These are phyloP conservation scores for Hypholoma sublateritium DNA, from an alignment of 768 basidiomycete species.

Conservation along the genomic window DNA sequence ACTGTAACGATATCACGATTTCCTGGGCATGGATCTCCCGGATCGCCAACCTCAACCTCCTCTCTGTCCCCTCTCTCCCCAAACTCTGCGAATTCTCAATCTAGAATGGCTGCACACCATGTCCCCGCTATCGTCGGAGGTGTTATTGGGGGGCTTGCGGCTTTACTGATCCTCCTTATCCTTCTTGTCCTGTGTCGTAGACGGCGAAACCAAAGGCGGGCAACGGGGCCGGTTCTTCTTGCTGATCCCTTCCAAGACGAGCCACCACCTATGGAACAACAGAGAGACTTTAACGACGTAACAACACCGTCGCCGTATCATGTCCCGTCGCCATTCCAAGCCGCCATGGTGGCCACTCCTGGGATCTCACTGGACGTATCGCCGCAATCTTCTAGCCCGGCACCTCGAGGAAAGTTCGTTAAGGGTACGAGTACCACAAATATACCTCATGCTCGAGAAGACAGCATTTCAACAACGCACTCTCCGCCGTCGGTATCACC, in stretches of 20 bases:
- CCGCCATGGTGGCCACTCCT: neutral
- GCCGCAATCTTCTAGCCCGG: neutral
- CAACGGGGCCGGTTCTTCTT: neutral
- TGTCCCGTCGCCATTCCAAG: neutral
- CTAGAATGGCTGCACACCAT: neutral
- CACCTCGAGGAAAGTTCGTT: neutral
- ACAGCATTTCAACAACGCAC: conserved; percentile 1
- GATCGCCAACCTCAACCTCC: neutral
- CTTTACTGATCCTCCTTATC: neutral
- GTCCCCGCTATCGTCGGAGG: neutral
- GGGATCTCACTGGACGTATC: neutral
- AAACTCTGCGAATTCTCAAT: neutral
- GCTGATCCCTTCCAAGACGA: conserved; percentile 2
- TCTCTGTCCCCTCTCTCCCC: neutral
- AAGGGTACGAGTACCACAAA: neutral
- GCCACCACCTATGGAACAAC: neutral
- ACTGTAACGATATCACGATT: neutral
- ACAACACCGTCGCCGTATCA: neutral
- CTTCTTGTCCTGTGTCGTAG: neutral
- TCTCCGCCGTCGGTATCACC: neutral
- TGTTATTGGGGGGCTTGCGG: neutral
- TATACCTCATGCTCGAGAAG: neutral
- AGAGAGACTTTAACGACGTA: neutral
- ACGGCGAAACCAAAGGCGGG: neutral
- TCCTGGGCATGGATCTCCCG: neutral